Conservation (phyloP, 306 rosid genomes). For the Comarum palustre region DNA sequence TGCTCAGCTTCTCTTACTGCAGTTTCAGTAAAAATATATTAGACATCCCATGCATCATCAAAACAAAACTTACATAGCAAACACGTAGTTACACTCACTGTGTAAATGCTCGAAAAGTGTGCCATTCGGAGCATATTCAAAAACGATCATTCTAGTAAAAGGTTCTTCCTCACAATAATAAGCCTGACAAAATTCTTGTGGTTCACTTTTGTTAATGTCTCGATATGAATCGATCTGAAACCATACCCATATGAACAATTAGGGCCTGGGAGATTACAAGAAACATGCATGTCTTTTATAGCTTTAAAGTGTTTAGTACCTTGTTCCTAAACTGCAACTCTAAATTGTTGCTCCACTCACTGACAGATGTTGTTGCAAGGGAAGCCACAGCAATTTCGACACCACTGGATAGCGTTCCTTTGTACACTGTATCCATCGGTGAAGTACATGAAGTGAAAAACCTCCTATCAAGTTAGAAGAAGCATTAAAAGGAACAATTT, state of each 20-base stretch:
- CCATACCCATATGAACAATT: constrained; percentile 23
- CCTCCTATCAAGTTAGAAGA: constrained; percentile 23
- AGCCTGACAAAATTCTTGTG: constrained; percentile 95
- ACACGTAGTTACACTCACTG: constrained; percentile 45
- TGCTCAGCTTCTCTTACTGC: constrained; percentile 93
- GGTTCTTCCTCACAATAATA: constrained; percentile 87
- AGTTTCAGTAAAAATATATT: constrained; percentile 1
- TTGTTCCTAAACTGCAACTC: constrained; percentile 79
- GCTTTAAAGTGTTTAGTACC: constrained; percentile 42
- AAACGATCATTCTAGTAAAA: constrained; percentile 90
- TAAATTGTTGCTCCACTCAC: constrained; percentile 60
- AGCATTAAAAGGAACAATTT: constrained; percentile 1
- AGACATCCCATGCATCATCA: constrained; percentile 12
- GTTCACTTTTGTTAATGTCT: constrained; percentile 69
- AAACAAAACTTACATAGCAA: not conserved
- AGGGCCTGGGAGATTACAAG: constrained; percentile 20
- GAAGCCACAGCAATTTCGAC: constrained; percentile 89
- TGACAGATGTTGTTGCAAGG: constrained; percentile 45
- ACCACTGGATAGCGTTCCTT: constrained; percentile 94
- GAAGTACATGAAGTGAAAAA: constrained; percentile 55
- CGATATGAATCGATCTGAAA: constrained; percentile 83
- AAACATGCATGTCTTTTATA: constrained; percentile 8
- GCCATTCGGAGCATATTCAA: constrained; percentile 94
- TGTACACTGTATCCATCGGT: constrained; percentile 72
- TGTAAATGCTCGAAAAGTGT: constrained; percentile 93